Percentiles rank a stretch among this genome's conserved stretches.
Conservation (phyloP, 1,284 basidiomycete species). For the Amylostereum chailletii region DNA sequence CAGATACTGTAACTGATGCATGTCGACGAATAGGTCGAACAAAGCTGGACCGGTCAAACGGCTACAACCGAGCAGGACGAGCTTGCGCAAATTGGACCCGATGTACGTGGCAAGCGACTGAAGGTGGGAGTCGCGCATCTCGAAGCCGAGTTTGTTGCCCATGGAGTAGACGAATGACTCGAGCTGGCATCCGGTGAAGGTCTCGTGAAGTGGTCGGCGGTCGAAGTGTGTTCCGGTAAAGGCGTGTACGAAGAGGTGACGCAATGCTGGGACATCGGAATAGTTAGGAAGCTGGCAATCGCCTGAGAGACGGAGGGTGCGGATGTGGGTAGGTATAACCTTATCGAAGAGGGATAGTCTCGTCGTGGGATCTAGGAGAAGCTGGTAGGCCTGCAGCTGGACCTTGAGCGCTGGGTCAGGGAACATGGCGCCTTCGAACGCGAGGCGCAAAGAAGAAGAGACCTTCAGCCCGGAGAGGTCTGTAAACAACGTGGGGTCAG, state of each 20-base stretch:
- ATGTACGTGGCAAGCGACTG: conserved; percentile 20
- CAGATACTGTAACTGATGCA: conserved; percentile 27
- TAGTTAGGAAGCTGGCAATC: conserved; percentile 17
- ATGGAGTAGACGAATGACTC: conserved; percentile 27
- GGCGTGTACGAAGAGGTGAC: conserved; percentile 22
- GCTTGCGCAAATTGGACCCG: conserved; percentile 20
- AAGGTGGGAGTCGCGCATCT: conserved; percentile 27
- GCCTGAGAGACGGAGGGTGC: conserved; percentile 28
- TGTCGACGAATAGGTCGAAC: conserved; percentile 19
- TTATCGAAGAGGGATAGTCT: conserved; percentile 22
- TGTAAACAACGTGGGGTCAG: too few relatives aligned
- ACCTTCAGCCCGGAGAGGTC: too few relatives aligned
- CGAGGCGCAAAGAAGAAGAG: conserved; percentile 14
- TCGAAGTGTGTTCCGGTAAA: conserved; percentile 31
- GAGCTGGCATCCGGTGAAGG: conserved; percentile 21
- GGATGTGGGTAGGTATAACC: conserved; percentile 17
- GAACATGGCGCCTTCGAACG: conserved; percentile 32
- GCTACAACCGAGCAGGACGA: conserved; percentile 29
- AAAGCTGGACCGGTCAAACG: conserved; percentile 24
- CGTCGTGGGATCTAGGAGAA: conserved; percentile 23
- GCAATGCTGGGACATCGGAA: conserved; percentile 18
- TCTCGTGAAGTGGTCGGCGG: conserved; percentile 17
- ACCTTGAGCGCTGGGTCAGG: conserved; percentile 15
- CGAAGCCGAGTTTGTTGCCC: conserved; percentile 26
- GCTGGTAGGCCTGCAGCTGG: conserved; percentile 25